Evolutionary conservation across 2,329 filamentous ascomycete species (phyloP), one percentile per base, ranked within the genome.

Genomic region (Sporothrix globosa): DNA sequence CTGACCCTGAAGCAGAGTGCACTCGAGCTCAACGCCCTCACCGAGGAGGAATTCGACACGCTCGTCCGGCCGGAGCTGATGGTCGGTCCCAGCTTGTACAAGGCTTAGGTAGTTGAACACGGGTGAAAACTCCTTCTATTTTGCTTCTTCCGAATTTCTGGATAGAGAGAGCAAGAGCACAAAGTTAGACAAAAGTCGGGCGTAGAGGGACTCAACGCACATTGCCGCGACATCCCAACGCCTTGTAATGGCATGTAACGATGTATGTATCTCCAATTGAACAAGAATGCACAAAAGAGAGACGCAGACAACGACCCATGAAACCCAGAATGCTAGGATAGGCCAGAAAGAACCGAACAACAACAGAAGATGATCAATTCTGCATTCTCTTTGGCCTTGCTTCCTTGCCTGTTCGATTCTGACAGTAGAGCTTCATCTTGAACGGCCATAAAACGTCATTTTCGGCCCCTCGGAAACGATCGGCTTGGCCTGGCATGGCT

Each of bases 21-120:
- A 24, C 89, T 98, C 86, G 92, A 98, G 85, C 87, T 99, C 75
- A 88, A 97, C 76, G 95, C 93, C 60, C 84, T 98, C 75, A 95
- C 90, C 74, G 89, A 90, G 78, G 92, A 92, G 78, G 94, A 97
- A 79, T 98, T 98, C 79, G 93, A 97, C 81, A 86, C 88, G 75
- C 86, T 96, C 74, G 96, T 99, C 75, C 89, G 90, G 77, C 96
- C 96, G 30, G 95, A 98, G 84, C 87, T 98, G 78, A 99, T 99
- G 95, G 86, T 99, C 78, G 90, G 90, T 72, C 95, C 95, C 65
- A 90, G 88, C 81, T 80, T 84, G 67, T 87, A 87, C 82, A 86
- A 87, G 82, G 78, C 76, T 11, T 71, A 58, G 52, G 17, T 14
- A 24, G 44, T 30, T 34, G 44, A 48, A 19, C 44, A 41, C 30